A percentile compares a stretch with the other conserved stretches of the same genome.
These are phyloP conservation scores for Bocquillonia castaneifolia DNA, from an alignment of 441 rosid species.

Conservation along the genomic window DNA sequence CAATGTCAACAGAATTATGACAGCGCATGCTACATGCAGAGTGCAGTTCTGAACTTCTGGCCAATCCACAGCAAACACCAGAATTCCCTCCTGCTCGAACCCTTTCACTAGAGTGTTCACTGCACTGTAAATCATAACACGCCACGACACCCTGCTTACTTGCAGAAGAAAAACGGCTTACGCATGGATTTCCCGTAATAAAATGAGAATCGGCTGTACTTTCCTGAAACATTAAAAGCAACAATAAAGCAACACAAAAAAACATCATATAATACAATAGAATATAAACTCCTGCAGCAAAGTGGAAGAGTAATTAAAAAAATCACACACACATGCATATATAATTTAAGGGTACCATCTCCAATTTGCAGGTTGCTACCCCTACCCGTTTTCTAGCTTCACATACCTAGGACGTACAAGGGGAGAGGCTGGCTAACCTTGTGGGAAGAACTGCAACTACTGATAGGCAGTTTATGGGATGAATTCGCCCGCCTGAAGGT, in stretches of 20 bases:
- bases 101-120: conserved; percentile 19
- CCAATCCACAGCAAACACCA: conserved; percentile 23
- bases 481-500: conserved; percentile 23
- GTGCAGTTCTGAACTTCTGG: conserved; percentile 25
- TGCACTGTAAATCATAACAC: conserved; percentile 23
- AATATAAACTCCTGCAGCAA: conserved; percentile 4
- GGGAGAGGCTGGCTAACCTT: conserved; percentile 39
- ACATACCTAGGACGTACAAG: not conserved
- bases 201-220: conserved; percentile 39
- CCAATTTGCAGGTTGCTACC: not conserved
- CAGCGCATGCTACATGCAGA: conserved; percentile 20
- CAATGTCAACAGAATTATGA: conserved; percentile 23
- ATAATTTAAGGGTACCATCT: not conserved
- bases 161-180: conserved; percentile 17
- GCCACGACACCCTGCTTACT: conserved; percentile 18
- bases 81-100: conserved; percentile 22
- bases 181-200: conserved; percentile 25
- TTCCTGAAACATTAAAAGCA: conserved; percentile 28
- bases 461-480: conserved; percentile 23
- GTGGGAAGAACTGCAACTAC: conserved; percentile 26
- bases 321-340: not conserved
- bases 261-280: no score
- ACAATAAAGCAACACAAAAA: conserved; percentile 1
- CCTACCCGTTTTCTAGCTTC: not conserved
- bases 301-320: conserved; percentile 3